Evolutionary conservation across 2,329 filamentous ascomycete species (phyloP).

Genomic region (Epichloe uncinata): DNA sequence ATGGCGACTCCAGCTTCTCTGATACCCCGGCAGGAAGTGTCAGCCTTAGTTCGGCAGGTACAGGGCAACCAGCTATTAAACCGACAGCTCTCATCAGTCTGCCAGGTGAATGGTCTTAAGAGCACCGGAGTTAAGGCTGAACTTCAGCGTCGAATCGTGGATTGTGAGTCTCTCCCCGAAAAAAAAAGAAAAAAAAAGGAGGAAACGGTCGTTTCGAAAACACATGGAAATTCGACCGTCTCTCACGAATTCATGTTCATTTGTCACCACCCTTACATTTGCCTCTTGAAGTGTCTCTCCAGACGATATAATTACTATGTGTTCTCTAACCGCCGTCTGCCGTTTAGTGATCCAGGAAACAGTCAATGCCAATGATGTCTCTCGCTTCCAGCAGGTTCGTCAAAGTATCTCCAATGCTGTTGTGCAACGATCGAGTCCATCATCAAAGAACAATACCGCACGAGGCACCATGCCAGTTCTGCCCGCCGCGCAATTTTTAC

Average conservation of each 20-base stretch:
- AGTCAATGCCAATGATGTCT: conserved; percentile 22
- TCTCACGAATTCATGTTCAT: neutral
- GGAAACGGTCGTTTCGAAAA: neutral
- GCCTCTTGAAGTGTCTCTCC: neutral
- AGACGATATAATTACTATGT: neutral
- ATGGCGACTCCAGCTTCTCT: conserved; percentile 16
- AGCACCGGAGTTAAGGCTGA: conserved; percentile 77
- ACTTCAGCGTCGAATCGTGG: conserved; percentile 64
- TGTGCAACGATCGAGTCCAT: conserved; percentile 16
- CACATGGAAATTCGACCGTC: neutral
- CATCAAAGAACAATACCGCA: conserved; percentile 9
- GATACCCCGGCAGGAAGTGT: conserved; percentile 29
- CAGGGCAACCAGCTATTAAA: conserved; percentile 35
- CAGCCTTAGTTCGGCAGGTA: conserved; percentile 30
- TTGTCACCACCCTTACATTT: neutral
- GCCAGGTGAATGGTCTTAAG: conserved; percentile 58
- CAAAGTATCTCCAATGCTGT: conserved; percentile 27
- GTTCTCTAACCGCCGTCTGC: conserved; percentile 3
- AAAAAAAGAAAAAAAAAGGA: neutral
- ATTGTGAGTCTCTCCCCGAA: conserved; percentile 45
- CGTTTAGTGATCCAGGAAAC: conserved; percentile 28
- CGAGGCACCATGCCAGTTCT: neutral
- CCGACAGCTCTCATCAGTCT: conserved; percentile 61
- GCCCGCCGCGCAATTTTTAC: conserved; percentile 5
- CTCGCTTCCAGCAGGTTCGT: conserved; percentile 30